Evolutionary conservation across 169 alveolate genomes (phyloP).

Genomic region (Perkinsus chesapeaki): DNA sequence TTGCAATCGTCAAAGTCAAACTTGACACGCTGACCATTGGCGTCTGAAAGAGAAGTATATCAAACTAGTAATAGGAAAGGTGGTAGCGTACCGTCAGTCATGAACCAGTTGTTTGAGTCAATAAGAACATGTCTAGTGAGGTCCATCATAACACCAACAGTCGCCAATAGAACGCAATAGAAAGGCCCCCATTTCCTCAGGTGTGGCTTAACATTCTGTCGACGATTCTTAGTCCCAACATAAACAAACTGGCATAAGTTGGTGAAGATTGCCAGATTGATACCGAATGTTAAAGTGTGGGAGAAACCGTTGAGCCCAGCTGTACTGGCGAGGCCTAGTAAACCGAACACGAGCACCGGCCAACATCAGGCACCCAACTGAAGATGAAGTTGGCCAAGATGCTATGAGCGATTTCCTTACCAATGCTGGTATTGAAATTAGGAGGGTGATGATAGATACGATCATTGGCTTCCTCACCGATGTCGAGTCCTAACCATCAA

Average conservation of each 20-base stretch:
- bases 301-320: neutral
- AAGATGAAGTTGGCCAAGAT: neutral
- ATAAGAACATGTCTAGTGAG: neutral
- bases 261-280: neutral
- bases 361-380: neutral
- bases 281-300: neutral
- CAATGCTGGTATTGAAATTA: neutral
- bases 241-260: neutral
- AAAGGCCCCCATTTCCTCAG: neutral
- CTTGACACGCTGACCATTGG: neutral
- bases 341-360: neutral
- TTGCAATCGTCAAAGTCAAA: neutral
- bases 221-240: neutral
- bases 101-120: neutral
- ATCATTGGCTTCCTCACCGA: neutral
- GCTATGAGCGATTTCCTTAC: too few species aligned
- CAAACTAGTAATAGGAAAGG: too few species aligned
- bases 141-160: neutral
- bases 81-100: neutral
- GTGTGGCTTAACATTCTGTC: neutral
- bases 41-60: neutral
- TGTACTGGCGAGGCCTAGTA: neutral
- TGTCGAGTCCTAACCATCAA: neutral
- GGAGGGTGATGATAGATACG: neutral
- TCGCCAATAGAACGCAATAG: neutral